Evolutionary conservation across 345 rosid genomes (phyloP).

Genomic region (Moricandia moricandioides): DNA sequence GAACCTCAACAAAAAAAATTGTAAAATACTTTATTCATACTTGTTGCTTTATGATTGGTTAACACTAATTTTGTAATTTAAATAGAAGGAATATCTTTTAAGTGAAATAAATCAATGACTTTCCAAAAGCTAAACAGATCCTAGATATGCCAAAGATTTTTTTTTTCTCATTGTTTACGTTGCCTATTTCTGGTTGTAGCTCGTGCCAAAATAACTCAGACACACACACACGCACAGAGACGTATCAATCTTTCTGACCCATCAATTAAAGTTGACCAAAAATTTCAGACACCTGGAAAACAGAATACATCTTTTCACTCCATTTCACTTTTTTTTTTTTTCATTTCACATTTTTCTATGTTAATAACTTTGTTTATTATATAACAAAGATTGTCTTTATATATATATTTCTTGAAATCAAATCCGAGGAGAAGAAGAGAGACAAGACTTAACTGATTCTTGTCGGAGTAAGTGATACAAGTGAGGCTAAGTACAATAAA

Average conservation of each 20-base stretch:
- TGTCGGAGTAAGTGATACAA: slow-evolving; percentile 33
- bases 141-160: neutral
- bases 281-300: neutral
- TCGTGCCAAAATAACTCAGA: slow-evolving; percentile 9
- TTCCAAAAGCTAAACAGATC: slow-evolving; percentile 13
- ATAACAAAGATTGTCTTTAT: slow-evolving; percentile 32
- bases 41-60: neutral
- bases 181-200: slow-evolving; percentile 17
- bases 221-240: neutral
- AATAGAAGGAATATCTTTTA: neutral
- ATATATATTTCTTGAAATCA: neutral
- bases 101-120: neutral
- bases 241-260: slow-evolving; percentile 25
- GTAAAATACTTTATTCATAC: neutral
- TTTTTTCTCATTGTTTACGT: neutral
- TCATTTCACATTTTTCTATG: slow-evolving; percentile 12
- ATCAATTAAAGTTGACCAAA: slow-evolving; percentile 18
- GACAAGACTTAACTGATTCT: neutral
- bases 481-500: slow-evolving; percentile 26
- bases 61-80: neutral
- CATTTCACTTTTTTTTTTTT: slow-evolving; percentile 10
- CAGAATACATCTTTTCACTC: slow-evolving; percentile 15
- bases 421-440: slow-evolving; percentile 1
- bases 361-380: neutral
- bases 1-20: no score